Percentiles rank a stretch among this genome's conserved stretches.
phyloP scores from a whole-genome alignment of 495 filamentous ascomycete genomes.

The Polyplosphaeria fusca region DNA sequence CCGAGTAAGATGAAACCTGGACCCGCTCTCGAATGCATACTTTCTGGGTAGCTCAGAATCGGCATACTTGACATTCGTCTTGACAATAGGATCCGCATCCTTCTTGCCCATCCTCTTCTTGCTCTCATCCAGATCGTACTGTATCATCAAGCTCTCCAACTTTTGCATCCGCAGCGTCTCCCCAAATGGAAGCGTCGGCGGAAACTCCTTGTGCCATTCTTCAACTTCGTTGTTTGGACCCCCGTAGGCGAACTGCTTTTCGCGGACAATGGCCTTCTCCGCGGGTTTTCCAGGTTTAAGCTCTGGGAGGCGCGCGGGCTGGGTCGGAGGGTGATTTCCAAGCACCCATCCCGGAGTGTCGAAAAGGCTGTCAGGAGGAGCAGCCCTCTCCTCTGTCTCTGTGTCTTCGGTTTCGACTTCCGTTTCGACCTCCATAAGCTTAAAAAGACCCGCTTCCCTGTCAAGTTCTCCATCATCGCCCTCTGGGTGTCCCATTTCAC shows the following conservation, averaged over 20 bases:
- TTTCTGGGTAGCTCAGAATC: background rate
- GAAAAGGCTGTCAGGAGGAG: too few relatives aligned
- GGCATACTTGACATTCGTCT: constrained; percentile 14
- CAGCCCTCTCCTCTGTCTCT: too few relatives aligned
- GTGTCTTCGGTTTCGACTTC: too few relatives aligned
- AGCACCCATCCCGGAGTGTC: too few relatives aligned
- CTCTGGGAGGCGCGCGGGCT: too few relatives aligned
- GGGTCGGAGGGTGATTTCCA: too few relatives aligned
- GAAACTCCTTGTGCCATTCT: constrained; percentile 24
- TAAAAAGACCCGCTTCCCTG: too few relatives aligned
- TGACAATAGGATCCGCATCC: background rate
- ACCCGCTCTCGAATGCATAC: constrained; percentile 13
- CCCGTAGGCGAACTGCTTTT: constrained; percentile 19
- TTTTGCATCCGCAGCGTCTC: constrained; percentile 24
- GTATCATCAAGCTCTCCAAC: constrained; percentile 21
- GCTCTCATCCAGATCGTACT: constrained; percentile 14
- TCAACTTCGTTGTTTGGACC: constrained; percentile 26
- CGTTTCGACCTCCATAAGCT: too few relatives aligned
- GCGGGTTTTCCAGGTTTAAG: too few relatives aligned
- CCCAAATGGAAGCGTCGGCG: constrained; percentile 23
- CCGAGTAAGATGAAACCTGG: constrained; percentile 18
- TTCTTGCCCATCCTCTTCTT: constrained; percentile 5
- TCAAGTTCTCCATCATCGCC: too few relatives aligned
- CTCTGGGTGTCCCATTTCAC: background rate
- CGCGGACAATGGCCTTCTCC: background rate